Evolutionary conservation across 805 yeast species (phyloP), one percentile per base, ranked within the genome.

Genomic region (Nakazawaea holstii): DNA sequence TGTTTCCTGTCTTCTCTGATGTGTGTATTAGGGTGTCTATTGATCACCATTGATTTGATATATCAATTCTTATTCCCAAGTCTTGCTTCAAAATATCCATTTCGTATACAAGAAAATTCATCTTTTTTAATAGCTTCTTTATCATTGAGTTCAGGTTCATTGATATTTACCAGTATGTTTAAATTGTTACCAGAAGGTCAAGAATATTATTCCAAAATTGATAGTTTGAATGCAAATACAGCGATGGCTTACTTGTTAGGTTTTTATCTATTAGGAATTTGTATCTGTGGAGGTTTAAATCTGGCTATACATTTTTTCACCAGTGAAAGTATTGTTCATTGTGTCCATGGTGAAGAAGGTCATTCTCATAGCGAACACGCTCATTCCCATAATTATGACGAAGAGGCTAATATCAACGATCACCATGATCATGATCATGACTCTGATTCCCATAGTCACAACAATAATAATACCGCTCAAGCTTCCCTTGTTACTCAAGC

Each of bases 271-370:
- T 24, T 66, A 1, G 98, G 99, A 2, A 76, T 85, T 2, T 39
- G 67, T 1, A 52, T 79, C 1, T 87, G 96, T 58, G 61, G 79
- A 1, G 50, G 64, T 1, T 66, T 92, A 47, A 91, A 90, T 61
- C 60, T 69, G 27, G 33, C 84, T 1, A 79, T 94, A 5, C 97
- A 91, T 62, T 62, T 79, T 32, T 63, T 82, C 45, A 87, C 97
- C 0, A 79, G 92, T 43, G 87, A 87, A 60, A 82, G 91, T 30
- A 77, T 91, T 31, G 86, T 91, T 0, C 97, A 90, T 59, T 90
- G 97, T 64, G 84, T 80, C 13, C 96, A 90, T 57, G 79, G 70
- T 30, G 33, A 38, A n/a, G 28, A 44, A 20, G 7, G 6, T 5
- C 43, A 39, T 38, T 27, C 26, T 13, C 49, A 44, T 28, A 50